Base-by-base conservation (phyloP, 2,329 filamentous ascomycete genomes). In the Trichoderma guizhouense region DNA sequence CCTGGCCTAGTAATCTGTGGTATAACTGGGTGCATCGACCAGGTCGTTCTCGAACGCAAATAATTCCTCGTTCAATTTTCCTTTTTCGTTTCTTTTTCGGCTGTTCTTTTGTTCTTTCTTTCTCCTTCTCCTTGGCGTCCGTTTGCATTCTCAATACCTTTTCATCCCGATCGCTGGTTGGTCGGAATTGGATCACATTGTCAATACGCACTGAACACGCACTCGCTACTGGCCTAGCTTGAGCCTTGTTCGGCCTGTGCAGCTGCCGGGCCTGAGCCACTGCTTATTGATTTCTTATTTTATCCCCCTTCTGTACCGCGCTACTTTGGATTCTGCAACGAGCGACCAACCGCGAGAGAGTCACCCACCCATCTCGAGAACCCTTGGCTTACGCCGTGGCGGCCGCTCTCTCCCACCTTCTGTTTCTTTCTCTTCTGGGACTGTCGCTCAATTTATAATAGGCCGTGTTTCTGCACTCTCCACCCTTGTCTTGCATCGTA, bases 201-300 rank as follows among this genome's bases (percentile, higher is more conserved):
- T 15, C 34, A 36, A 36, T 36, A 36, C 34, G 34, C 34, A 36
- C 34, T 36, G 34, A 36, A 36, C 34, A 36, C 34, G 39, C 36
- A 65, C 43, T 47, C 26, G 26, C 26, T 61, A n/a, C 26, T 69
- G 21, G 66, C 55, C 55, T 43, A 43, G 34, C 34, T n/a, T 18
- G 39, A 43, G 39, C 39, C 39, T 32, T 51, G 36, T 61, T 60
- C 66, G 67, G 67, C 67, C 15, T 53, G 30, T 69, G 39, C 67
- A 53, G 18, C 39, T 69, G 18, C 55, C 55, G 65, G n/a, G 32
- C 28, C 32, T 62, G 57, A 62, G 67, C 67, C 39, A 62, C 57
- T 61, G 26, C 62, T 64, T 65, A 51, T 62, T 69, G 26, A 57
- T 57, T 57, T 58, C 18, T 51, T 61, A 69, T 69, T 69, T 69